Evolutionary conservation across 129 eudicot species (phyloP).

Genomic region (Pseudognaphalium luteoalbum): DNA sequence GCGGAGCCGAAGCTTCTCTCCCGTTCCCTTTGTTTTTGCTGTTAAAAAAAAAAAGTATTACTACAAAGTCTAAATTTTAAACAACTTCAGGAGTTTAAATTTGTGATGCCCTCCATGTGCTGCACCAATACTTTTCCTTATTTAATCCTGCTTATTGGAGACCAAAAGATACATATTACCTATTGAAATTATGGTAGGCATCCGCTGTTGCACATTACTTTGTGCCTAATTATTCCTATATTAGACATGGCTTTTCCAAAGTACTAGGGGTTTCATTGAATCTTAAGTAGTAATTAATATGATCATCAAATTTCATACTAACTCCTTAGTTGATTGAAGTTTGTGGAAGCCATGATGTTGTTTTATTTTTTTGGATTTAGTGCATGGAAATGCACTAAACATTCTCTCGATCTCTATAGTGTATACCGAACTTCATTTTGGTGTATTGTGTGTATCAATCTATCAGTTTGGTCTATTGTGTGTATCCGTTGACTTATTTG

Average conservation of each 20-base stretch:
- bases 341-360: not conserved
- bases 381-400: too few relatives aligned
- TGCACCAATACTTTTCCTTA: constrained; percentile 21
- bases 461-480: too few relatives aligned
- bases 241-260: constrained; percentile 19
- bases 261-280: constrained; percentile 11
- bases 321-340: constrained; percentile 5
- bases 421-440: too few relatives aligned
- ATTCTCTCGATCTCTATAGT: too few relatives aligned
- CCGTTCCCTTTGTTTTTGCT: too few relatives aligned
- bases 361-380: not conserved
- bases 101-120: constrained; percentile 37
- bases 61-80: not conserved
- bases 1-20: too few relatives aligned
- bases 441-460: too few relatives aligned
- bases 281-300: not conserved
- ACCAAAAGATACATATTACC: not conserved
- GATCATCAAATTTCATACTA: not conserved
- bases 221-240: constrained; percentile 17
- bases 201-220: constrained; percentile 17
- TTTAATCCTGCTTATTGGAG: constrained; percentile 18
- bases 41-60: too few relatives aligned
- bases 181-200: constrained; percentile 15
- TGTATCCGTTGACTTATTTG: too few relatives aligned
- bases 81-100: constrained; percentile 30